A percentile compares a stretch with the other conserved stretches of the same genome.
Evolutionary conservation across 2,329 filamentous ascomycete genomes (phyloP).

Genomic region (Fusarium pseudocircinatum): DNA sequence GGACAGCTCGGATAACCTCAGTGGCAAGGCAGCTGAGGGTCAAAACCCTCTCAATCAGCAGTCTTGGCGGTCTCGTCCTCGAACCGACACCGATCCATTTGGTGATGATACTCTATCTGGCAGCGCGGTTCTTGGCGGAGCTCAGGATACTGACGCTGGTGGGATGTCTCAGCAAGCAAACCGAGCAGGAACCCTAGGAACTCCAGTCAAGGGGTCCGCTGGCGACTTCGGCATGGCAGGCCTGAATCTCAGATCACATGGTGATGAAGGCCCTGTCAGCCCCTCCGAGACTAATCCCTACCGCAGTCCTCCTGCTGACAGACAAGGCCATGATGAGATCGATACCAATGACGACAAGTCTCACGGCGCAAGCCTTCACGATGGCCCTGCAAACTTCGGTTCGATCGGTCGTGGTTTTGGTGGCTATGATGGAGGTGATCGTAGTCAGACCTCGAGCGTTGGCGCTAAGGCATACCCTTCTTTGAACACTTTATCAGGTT

Average conservation of each 20-base stretch:
- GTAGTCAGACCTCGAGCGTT: constrained; percentile 91
- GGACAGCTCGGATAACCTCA: constrained; percentile 74
- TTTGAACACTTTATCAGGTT: constrained; percentile 70
- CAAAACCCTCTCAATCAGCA: constrained; percentile 51
- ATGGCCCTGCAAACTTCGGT: constrained; percentile 62
- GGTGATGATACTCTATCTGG: constrained; percentile 73
- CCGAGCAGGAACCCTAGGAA: constrained; percentile 59
- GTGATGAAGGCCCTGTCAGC: constrained; percentile 78
- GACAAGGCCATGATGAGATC: constrained; percentile 71
- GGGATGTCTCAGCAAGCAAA: constrained; percentile 43
- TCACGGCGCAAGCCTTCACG: constrained; percentile 53
- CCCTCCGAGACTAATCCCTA: constrained; percentile 97
- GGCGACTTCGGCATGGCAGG: constrained; percentile 72
- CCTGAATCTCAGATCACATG: constrained; percentile 65
- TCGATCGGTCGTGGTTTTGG: constrained; percentile 62
- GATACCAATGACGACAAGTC: constrained; percentile 62
- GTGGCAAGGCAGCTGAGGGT: constrained; percentile 61
- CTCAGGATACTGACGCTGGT: constrained; percentile 70
- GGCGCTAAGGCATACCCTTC: constrained; percentile 77
- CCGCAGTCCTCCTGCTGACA: constrained; percentile 85
- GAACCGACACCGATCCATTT: constrained; percentile 80
- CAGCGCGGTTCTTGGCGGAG: constrained; percentile 78
- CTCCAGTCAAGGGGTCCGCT: constrained; percentile 63
- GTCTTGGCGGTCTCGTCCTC: constrained; percentile 68
- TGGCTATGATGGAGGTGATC: constrained; percentile 78